These are phyloP conservation scores for Phyllosticta paracitricarpa DNA, from an alignment of 2,329 filamentous ascomycete genomes.

Conservation along the genomic window DNA sequence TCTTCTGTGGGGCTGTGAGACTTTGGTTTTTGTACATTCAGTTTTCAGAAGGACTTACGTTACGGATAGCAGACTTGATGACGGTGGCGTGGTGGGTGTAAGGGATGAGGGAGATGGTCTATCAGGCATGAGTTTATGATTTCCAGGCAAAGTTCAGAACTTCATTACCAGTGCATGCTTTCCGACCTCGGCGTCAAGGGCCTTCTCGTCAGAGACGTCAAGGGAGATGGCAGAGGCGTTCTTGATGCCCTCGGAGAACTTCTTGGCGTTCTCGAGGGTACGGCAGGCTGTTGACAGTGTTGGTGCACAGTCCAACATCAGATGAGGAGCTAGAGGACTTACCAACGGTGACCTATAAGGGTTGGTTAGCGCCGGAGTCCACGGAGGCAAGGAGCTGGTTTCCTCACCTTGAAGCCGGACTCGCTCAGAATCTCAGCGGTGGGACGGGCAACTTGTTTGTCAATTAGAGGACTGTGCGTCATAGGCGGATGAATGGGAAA, in stretches of 20 bases:
- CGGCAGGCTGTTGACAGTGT: conserved; percentile 55
- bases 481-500: background rate
- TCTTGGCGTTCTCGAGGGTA: conserved; percentile 66
- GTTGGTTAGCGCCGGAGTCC: background rate
- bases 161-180: conserved; percentile 61
- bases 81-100: conserved; percentile 84
- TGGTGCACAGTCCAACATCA: background rate
- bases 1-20: conserved; percentile 48
- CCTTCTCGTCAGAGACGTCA: conserved; percentile 66
- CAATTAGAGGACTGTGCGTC: conserved; percentile 13
- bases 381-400: background rate
- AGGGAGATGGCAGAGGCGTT: conserved; percentile 69
- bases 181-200: conserved; percentile 70
- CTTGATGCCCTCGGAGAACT: conserved; percentile 59
- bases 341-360: conserved; percentile 39
- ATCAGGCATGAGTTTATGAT: conserved; percentile 25
- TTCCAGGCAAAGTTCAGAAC: conserved; percentile 8
- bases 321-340: conserved; percentile 13
- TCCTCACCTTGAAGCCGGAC: conserved; percentile 41
- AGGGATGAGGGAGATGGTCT: conserved; percentile 58
- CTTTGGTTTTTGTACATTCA: no score
- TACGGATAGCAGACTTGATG: conserved; percentile 85
- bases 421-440: conserved; percentile 50
- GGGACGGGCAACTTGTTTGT: conserved; percentile 36
- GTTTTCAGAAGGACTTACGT: conserved; percentile 20